Percentiles rank a stretch among this genome's conserved stretches.
Conservation (phyloP, 176 grass and related monocot genomes). For the Aegilops tauschii region DNA sequence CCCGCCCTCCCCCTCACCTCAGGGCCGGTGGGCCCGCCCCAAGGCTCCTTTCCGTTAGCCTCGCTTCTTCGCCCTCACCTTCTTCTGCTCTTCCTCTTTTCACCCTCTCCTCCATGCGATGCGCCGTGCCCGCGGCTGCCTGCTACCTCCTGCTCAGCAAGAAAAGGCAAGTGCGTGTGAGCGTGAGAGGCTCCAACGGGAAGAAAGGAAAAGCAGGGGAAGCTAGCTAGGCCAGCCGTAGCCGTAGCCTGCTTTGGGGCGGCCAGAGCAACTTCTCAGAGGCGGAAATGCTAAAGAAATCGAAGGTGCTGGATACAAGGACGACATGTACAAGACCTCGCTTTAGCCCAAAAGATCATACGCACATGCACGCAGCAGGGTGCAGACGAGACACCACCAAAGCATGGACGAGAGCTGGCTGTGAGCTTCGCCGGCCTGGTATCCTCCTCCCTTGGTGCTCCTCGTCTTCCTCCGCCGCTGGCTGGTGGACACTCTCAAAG, state of each 20-base stretch:
- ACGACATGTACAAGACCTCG: not conserved
- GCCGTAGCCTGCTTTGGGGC: not conserved
- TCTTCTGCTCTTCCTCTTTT: not conserved
- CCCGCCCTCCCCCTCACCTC: slow-evolving; percentile 20
- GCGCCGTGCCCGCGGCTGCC: too few species aligned
- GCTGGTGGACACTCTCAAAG: not conserved
- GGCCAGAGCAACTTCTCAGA: not conserved
- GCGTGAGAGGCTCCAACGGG: not conserved
- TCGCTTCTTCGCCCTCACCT: not conserved
- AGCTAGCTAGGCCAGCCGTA: too few species aligned
- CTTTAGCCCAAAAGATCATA: slow-evolving; percentile 43
- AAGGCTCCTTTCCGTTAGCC: slow-evolving; percentile 20
- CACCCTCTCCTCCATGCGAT: slow-evolving; percentile 26
- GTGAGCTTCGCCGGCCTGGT: slow-evolving; percentile 7
- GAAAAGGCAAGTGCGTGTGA: slow-evolving; percentile 12
- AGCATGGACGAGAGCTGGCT: not conserved
- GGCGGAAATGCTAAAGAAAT: slow-evolving; percentile 23
- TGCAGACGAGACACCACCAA: not conserved
- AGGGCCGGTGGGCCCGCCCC: slow-evolving; percentile 17
- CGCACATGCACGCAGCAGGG: not conserved
- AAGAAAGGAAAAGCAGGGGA: slow-evolving; percentile 29
- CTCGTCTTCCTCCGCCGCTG: too few species aligned
- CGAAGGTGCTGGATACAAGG: not conserved
- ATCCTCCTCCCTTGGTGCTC: too few species aligned
- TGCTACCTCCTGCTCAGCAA: slow-evolving; percentile 11